Conservation (phyloP, 2,329 filamentous ascomycete species). For the Aspergillus sp. region DNA sequence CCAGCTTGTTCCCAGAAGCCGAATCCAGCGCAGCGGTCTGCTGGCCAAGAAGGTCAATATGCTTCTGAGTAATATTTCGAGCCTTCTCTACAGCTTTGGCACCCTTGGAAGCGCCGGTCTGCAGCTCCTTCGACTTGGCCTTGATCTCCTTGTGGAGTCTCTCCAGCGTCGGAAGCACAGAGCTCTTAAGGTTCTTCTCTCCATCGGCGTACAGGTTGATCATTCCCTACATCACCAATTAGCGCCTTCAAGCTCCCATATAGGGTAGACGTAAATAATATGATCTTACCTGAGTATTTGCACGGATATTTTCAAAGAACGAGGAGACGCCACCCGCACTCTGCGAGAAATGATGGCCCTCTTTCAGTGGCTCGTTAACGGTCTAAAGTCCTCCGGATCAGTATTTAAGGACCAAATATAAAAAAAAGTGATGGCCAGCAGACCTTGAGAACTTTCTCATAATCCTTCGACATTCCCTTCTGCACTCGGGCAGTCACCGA, state of each 20-base stretch:
- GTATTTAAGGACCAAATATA: not conserved
- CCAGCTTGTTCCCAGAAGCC: constrained; percentile 64
- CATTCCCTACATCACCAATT: constrained; percentile 59
- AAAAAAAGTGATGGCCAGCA: not conserved
- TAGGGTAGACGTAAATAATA: too few relatives aligned
- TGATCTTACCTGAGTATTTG: constrained; percentile 73
- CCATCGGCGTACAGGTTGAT: constrained; percentile 88
- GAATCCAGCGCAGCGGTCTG: constrained; percentile 79
- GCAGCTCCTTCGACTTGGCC: constrained; percentile 88
- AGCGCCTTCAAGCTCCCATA: not conserved
- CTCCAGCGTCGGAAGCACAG: constrained; percentile 83
- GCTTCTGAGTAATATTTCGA: constrained; percentile 82
- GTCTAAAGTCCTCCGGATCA: constrained; percentile 52
- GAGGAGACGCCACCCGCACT: constrained; percentile 81
- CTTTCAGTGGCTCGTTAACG: constrained; percentile 79
- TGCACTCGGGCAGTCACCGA: constrained; percentile 81
- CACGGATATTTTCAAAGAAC: constrained; percentile 90
- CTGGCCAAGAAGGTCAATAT: constrained; percentile 90
- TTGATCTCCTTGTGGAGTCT: constrained; percentile 95
- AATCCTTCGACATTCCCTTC: constrained; percentile 84
- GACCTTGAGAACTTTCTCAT: constrained; percentile 89
- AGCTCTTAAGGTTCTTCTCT: constrained; percentile 83
- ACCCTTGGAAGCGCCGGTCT: constrained; percentile 75
- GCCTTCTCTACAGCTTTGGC: constrained; percentile 92
- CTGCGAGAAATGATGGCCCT: constrained; percentile 92